A percentile compares a stretch with the other conserved stretches of the same genome.
These are phyloP conservation scores for Scheffersomyces parashehatae DNA, from an alignment of 1,139 yeast genomes.

Conservation along the genomic window DNA sequence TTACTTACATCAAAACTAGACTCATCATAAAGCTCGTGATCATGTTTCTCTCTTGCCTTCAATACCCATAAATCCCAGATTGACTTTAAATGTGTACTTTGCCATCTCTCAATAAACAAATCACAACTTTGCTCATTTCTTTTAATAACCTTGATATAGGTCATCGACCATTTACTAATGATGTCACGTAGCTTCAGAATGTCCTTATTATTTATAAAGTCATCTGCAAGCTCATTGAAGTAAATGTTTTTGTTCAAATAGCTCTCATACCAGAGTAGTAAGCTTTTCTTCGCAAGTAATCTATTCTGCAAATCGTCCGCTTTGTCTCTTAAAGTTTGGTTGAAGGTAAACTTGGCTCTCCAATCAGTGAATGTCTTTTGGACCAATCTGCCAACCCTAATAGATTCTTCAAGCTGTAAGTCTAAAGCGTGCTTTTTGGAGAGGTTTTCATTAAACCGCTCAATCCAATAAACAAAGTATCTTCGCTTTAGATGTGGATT, in stretches of 20 bases:
- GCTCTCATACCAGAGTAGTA: conserved; percentile 38
- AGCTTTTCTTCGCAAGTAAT: conserved; percentile 28
- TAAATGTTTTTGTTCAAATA: conserved; percentile 22
- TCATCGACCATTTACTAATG: conserved; percentile 43
- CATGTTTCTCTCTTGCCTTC: conserved; percentile 9
- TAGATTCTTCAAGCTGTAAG: background rate
- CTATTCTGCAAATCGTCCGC: conserved; percentile 7
- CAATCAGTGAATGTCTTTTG: background rate
- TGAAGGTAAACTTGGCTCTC: background rate
- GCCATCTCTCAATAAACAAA: conserved; percentile 36
- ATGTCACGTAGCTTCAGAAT: conserved; percentile 24
- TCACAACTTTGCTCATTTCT: conserved; percentile 41
- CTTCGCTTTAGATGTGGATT: background rate
- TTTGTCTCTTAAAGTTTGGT: background rate
- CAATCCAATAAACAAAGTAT: background rate
- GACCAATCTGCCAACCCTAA: background rate
- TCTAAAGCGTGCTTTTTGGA: background rate
- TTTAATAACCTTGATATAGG: conserved; percentile 30
- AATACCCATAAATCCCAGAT: conserved; percentile 42
- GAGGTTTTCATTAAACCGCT: background rate
- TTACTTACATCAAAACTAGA: conserved; percentile 17
- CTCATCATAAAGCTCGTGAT: conserved; percentile 4
- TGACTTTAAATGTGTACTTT: conserved; percentile 25
- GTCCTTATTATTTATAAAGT: conserved; percentile 28
- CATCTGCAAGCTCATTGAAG: conserved; percentile 31